A percentile compares a stretch with the other conserved stretches of the same genome.
Conservation (phyloP, 1,284 basidiomycete species). For the Microbotryum scabiosae region DNA sequence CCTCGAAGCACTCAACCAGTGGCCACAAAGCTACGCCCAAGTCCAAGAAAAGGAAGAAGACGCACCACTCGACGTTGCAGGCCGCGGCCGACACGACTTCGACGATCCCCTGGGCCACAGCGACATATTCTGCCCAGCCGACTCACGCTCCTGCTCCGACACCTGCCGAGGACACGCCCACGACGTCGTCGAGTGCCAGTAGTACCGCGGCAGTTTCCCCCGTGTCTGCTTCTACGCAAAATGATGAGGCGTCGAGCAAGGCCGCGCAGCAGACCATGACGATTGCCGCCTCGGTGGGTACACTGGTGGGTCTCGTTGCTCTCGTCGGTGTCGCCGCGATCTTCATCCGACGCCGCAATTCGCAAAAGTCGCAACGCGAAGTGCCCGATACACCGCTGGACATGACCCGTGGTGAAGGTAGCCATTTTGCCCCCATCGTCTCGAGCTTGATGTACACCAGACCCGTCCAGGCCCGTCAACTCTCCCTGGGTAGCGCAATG, state of each 20-base stretch:
- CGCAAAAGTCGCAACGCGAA: not conserved
- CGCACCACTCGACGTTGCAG: no score
- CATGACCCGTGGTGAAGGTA: not conserved
- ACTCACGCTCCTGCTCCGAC: no score
- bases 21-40: no score
- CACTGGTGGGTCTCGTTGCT: constrained; percentile 31
- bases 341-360: constrained; percentile 20
- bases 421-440: constrained; percentile 13
- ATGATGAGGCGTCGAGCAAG: constrained; percentile 9
- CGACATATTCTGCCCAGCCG: no score
- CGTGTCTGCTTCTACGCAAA: constrained; percentile 6
- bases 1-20: no score
- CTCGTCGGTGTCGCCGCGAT: constrained; percentile 17
- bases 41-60: no score
- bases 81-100: no score
- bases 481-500: constrained; percentile 28
- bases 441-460: constrained; percentile 29
- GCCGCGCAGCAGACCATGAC: constrained; percentile 21
- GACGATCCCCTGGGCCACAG: no score
- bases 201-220: no score
- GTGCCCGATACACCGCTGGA: not conserved
- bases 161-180: no score
- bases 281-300: constrained; percentile 34
- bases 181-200: no score
- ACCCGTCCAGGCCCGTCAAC: constrained; percentile 16